Conservation (phyloP, 2,329 filamentous ascomycete species). For the Colletotrichum sp. region DNA sequence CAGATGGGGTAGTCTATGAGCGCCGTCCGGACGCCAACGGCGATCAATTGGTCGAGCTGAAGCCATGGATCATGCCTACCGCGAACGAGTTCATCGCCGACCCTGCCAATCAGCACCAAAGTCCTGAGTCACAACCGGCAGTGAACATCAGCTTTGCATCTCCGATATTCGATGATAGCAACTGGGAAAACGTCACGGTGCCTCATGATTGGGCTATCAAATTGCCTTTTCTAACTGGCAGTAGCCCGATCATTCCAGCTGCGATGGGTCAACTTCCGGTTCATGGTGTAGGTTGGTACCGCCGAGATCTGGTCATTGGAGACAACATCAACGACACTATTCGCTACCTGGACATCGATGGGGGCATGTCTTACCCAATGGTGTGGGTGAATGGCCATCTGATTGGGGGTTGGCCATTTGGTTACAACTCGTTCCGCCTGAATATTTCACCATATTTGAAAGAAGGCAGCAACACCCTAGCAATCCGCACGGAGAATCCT, state of each 20-base stretch:
- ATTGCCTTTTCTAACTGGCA: constrained; percentile 47
- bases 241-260: neutral
- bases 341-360: neutral
- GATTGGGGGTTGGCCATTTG: constrained; percentile 56
- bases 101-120: neutral
- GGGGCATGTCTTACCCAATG: neutral
- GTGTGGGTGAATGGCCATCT: constrained; percentile 46
- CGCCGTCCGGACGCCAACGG: neutral
- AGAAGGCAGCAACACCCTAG: constrained; percentile 44
- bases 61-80: constrained; percentile 44
- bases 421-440: constrained; percentile 55
- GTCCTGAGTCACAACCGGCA: neutral
- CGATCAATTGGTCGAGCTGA: constrained; percentile 25
- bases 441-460: constrained; percentile 49
- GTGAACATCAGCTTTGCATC: neutral
- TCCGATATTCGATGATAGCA: neutral
- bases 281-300: constrained; percentile 60
- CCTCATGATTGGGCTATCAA: constrained; percentile 41
- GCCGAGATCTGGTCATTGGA: constrained; percentile 49
- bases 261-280: constrained; percentile 47
- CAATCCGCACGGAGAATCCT: constrained; percentile 56
- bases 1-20: constrained; percentile 36
- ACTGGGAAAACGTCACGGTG: neutral
- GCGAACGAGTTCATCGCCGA: constrained; percentile 29
- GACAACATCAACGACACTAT: constrained; percentile 26